These are phyloP conservation scores for Chlorencoelia australis DNA, from an alignment of 2,329 filamentous ascomycete genomes.

Conservation along the genomic window DNA sequence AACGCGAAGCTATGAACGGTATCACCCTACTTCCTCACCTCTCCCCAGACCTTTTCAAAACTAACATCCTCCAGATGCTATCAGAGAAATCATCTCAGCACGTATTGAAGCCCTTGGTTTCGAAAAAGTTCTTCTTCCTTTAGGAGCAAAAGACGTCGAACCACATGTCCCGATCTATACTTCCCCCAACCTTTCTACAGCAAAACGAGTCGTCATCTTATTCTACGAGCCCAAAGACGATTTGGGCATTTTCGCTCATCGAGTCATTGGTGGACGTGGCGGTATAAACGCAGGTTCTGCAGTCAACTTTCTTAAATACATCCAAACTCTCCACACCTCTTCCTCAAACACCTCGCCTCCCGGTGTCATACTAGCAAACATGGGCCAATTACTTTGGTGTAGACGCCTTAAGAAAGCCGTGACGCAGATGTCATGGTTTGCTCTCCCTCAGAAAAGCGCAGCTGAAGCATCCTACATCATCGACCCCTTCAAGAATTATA, in stretches of 20 bases:
- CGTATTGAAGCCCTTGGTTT: slow-evolving; percentile 56
- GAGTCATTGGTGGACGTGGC: slow-evolving; percentile 50
- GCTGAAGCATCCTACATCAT: slow-evolving; percentile 47
- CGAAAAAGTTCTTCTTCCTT: slow-evolving; percentile 49
- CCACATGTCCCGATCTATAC: slow-evolving; percentile 63
- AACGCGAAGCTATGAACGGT: slow-evolving; percentile 68
- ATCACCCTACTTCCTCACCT: slow-evolving; percentile 19
- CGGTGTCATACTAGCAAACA: slow-evolving; percentile 67
- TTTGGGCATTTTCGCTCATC: slow-evolving; percentile 64
- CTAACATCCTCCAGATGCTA: slow-evolving; percentile 40
- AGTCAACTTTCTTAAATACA: slow-evolving; percentile 47
- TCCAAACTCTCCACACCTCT: slow-evolving; percentile 24
- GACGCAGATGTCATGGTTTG: slow-evolving; percentile 45
- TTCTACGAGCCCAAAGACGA: slow-evolving; percentile 65
- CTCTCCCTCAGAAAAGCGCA: slow-evolving; percentile 50
- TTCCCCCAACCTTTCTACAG: slow-evolving; percentile 42
- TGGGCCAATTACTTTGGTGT: slow-evolving; percentile 70
- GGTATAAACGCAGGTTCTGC: slow-evolving; percentile 63
- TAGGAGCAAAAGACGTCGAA: slow-evolving; percentile 34
- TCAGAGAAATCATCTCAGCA: slow-evolving; percentile 47
- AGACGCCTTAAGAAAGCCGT: slow-evolving; percentile 51
- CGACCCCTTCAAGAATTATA: slow-evolving; percentile 45
- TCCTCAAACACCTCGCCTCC: slow-evolving; percentile 29
- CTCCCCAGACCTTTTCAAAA: not conserved
- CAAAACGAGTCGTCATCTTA: slow-evolving; percentile 59